Conservation (phyloP, 768 basidiomycete genomes). For the Leccinum boreale region DNA sequence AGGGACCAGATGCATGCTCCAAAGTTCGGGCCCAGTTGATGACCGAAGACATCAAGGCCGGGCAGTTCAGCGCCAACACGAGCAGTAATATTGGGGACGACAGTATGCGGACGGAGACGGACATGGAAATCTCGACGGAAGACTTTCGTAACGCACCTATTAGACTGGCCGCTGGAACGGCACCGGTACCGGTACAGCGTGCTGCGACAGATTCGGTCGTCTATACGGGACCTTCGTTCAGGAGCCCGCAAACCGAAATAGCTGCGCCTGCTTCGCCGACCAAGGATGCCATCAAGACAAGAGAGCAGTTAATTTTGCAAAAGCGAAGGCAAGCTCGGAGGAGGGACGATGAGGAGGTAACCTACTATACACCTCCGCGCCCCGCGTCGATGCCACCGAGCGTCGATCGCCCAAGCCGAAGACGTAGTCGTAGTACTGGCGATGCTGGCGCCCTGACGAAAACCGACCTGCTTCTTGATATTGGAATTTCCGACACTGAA, state of each 20-base stretch:
- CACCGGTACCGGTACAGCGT: conserved; percentile 39
- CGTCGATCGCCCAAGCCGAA: conserved; percentile 49
- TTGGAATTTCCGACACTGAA: conserved; percentile 37
- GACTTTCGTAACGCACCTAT: conserved; percentile 23
- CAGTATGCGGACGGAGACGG: conserved; percentile 30
- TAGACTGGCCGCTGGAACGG: conserved; percentile 1
- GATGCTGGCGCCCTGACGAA: conserved; percentile 53
- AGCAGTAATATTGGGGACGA: conserved; percentile 33
- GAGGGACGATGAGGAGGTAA: conserved; percentile 47
- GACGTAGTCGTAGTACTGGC: conserved; percentile 77
- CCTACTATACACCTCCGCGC: conserved; percentile 32
- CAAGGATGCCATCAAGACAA: conserved; percentile 62
- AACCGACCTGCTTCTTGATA: conserved; percentile 35
- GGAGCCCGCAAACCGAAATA: conserved; percentile 30
- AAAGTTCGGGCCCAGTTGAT: conserved; percentile 27
- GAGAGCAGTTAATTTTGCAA: conserved; percentile 69
- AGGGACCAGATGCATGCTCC: conserved; percentile 7
- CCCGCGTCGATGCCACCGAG: conserved; percentile 23
- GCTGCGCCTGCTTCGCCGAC: conserved; percentile 46
- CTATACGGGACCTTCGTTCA: conserved; percentile 30
- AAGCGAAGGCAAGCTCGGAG: conserved; percentile 62
- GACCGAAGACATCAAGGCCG: conserved; percentile 32
- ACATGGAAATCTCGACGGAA: conserved; percentile 29
- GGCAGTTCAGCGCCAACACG: conserved; percentile 32
- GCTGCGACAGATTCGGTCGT: conserved; percentile 50